Conservation (phyloP, 1,284 basidiomycete species). For the Melanopsichium pennsylvanicum region DNA sequence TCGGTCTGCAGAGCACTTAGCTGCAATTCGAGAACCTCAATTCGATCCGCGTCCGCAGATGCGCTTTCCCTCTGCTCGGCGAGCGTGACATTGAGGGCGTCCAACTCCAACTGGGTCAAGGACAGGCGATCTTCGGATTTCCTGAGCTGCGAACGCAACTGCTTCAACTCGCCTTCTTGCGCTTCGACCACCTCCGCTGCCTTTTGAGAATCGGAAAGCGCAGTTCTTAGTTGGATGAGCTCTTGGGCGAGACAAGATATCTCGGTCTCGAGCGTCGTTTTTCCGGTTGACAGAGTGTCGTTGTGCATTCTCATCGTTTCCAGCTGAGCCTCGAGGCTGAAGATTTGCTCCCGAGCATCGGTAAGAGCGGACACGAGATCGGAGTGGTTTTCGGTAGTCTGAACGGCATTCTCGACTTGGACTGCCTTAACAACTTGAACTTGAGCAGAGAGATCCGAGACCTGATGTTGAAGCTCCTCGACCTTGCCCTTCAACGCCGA, state of each 20-base stretch:
- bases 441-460: no score
- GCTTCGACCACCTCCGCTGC: background rate
- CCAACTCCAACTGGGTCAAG: background rate
- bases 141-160: background rate
- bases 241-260: no score
- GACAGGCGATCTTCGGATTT: conserved; percentile 8
- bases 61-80: conserved; percentile 25
- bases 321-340: no score
- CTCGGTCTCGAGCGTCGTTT: no score
- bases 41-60: conserved; percentile 7
- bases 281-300: no score
- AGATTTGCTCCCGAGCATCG: no score
- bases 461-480: background rate
- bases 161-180: conserved; percentile 6
- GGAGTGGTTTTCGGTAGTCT: background rate
- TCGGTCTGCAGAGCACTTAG: background rate
- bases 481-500: no score
- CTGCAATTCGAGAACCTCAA: conserved; percentile 12
- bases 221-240: no score
- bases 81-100: conserved; percentile 4
- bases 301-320: no score
- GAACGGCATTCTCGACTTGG: background rate
- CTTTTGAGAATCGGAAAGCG: no score
- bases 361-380: no score
- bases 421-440: no score